Evolutionary conservation across 1,139 yeast species (phyloP).

Genomic region (Diutina ranongensis): DNA sequence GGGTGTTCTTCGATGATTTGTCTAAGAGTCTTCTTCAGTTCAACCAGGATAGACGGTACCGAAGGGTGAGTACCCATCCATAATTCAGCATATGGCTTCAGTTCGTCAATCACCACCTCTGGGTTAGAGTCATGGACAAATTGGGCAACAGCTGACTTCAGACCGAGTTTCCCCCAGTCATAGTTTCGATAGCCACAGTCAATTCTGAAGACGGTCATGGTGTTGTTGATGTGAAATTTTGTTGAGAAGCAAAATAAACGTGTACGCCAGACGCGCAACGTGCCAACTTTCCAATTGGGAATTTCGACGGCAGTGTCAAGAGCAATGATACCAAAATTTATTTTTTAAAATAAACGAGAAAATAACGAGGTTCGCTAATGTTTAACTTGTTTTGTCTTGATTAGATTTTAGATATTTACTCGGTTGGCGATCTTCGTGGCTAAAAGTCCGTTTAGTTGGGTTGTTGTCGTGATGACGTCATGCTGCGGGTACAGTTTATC

Average conservation of each 20-base stretch:
- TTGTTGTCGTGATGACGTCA: too few species aligned
- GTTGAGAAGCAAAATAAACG: not conserved
- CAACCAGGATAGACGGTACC: constrained; percentile 64
- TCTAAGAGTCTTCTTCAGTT: constrained; percentile 44
- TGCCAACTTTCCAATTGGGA: too few species aligned
- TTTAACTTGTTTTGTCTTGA: too few species aligned
- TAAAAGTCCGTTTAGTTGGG: too few species aligned
- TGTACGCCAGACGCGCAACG: not conserved
- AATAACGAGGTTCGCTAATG: too few species aligned
- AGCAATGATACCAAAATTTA: too few species aligned
- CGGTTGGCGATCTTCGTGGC: too few species aligned
- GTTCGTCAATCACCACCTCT: constrained; percentile 43
- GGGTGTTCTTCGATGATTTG: constrained; percentile 56
- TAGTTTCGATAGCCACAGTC: constrained; percentile 57
- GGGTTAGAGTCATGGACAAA: constrained; percentile 68
- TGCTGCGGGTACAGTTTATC: too few species aligned
- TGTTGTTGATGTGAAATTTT: not conserved
- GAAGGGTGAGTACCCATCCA: constrained; percentile 99
- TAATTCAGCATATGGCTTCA: constrained; percentile 77
- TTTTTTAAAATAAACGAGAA: too few species aligned
- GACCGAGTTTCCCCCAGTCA: constrained; percentile 85
- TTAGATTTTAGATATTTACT: too few species aligned
- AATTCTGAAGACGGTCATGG: constrained; percentile 12
- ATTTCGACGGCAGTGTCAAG: too few species aligned
- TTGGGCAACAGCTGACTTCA: constrained; percentile 76